Evolutionary conservation across 768 basidiomycete species (phyloP).

Genomic region (Leccinellum albellum): DNA sequence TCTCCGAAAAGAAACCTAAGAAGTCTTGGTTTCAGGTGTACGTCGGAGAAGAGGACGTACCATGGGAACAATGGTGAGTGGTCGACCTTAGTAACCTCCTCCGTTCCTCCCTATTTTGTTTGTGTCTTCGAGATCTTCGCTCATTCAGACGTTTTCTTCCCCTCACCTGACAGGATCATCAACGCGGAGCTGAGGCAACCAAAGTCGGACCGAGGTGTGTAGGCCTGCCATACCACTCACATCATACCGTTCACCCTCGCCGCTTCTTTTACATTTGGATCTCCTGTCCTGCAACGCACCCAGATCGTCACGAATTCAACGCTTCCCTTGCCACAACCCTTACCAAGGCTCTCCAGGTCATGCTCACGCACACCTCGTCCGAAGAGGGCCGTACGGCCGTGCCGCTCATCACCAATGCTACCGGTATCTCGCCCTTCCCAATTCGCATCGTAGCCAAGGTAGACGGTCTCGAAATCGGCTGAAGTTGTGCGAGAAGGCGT

Average conservation of each 20-base stretch:
- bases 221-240: not conserved
- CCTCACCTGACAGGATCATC: conserved; percentile 51
- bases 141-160: not conserved
- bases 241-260: not conserved
- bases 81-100: not conserved
- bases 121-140: not conserved
- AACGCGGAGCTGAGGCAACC: conserved; percentile 78
- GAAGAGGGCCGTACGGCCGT: conserved; percentile 71
- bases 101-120: not conserved
- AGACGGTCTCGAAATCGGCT: conserved; percentile 60
- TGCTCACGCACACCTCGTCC: conserved; percentile 76
- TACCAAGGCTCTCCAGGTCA: conserved; percentile 62
- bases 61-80: conserved; percentile 82
- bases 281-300: not conserved
- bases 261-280: not conserved
- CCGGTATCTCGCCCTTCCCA: conserved; percentile 79
- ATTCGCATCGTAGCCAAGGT: conserved; percentile 65
- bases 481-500: not conserved
- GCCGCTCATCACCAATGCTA: conserved; percentile 73
- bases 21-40: conserved; percentile 77
- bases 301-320: conserved; percentile 52
- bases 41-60: conserved; percentile 73
- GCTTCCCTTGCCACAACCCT: conserved; percentile 57
- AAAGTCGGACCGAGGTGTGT: conserved; percentile 58
- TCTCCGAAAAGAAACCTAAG: conserved; percentile 73